Evolutionary conservation across 495 filamentous ascomycete genomes (phyloP).

Genomic region (Penicillium riverlandense): DNA sequence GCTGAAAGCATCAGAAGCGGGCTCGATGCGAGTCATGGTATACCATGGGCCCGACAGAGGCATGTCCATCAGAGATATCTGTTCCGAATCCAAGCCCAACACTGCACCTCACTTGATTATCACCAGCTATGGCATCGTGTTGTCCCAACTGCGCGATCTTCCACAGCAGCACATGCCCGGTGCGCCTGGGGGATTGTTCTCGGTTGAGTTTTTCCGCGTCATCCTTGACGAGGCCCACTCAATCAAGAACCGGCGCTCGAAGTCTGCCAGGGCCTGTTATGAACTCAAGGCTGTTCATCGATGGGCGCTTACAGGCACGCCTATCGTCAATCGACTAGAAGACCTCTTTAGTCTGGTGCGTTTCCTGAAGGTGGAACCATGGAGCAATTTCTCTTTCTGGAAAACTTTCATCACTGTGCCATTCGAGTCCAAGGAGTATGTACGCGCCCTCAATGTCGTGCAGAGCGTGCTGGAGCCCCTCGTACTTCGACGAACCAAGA

Average conservation of each 20-base stretch:
- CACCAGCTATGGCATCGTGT: slow-evolving; percentile 88
- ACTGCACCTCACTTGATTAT: slow-evolving; percentile 84
- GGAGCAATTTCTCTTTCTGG: slow-evolving; percentile 98
- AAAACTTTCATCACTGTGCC: slow-evolving; percentile 96
- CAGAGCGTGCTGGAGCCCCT: slow-evolving; percentile 94
- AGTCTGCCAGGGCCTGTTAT: slow-evolving; percentile 90
- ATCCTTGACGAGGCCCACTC: slow-evolving; percentile 93
- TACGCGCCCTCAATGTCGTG: slow-evolving; percentile 90
- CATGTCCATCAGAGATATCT: slow-evolving; percentile 66
- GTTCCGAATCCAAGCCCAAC: slow-evolving; percentile 60
- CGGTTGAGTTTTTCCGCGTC: slow-evolving; percentile 84
- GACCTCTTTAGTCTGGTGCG: slow-evolving; percentile 93
- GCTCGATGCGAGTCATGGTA: slow-evolving; percentile 72
- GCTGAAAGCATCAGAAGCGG: slow-evolving; percentile 73
- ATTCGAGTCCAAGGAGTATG: slow-evolving; percentile 90
- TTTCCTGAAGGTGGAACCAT: slow-evolving; percentile 90
- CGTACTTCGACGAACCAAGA: slow-evolving; percentile 91
- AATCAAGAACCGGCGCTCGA: slow-evolving; percentile 85
- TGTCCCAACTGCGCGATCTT: slow-evolving; percentile 80
- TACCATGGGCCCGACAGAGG: slow-evolving; percentile 89
- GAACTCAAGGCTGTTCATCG: slow-evolving; percentile 77
- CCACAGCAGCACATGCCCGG: slow-evolving; percentile 42
- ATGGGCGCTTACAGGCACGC: slow-evolving; percentile 92
- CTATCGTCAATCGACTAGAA: slow-evolving; percentile 93
- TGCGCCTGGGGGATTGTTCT: slow-evolving; percentile 70